phyloP scores from a whole-genome alignment of 139 green algal genomes.

The Chlamydomonas asymmetrica region DNA sequence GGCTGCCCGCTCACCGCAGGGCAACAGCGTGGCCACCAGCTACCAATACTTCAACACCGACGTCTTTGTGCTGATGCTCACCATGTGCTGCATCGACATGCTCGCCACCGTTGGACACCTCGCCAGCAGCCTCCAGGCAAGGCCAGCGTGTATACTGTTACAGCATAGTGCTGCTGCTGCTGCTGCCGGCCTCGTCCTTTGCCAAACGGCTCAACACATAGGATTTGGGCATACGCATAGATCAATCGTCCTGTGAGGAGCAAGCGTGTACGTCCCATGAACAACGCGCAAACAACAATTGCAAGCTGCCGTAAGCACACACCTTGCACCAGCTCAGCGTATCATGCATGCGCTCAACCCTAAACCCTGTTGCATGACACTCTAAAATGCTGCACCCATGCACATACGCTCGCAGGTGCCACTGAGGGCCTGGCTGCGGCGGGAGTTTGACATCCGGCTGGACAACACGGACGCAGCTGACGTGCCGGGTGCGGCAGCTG shows the following conservation, averaged over 20 bases:
- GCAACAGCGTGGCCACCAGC: slow-evolving; percentile 15
- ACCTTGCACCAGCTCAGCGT: no score
- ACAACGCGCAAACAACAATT: no score
- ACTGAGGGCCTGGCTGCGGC: slow-evolving; percentile 27
- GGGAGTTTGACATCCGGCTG: slow-evolving; percentile 16
- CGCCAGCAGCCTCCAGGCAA: slow-evolving; percentile 18
- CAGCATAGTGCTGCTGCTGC: no score
- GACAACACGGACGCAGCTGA: no score
- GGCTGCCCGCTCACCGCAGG: no score
- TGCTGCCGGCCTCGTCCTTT: no score
- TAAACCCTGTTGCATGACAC: not conserved
- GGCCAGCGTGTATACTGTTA: no score
- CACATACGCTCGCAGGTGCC: not conserved
- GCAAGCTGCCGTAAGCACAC: no score
- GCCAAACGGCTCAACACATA: not conserved
- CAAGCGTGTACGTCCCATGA: no score
- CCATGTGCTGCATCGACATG: slow-evolving; percentile 28
- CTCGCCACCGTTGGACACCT: slow-evolving; percentile 21
- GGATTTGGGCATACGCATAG: no score
- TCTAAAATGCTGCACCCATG: not conserved
- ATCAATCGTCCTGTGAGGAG: no score
- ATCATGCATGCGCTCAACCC: not conserved
- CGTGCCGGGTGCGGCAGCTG: no score
- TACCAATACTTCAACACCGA: slow-evolving; percentile 36
- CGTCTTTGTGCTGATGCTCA: slow-evolving; percentile 26